Evolutionary conservation across 2,329 filamentous ascomycete genomes (phyloP), one percentile per base, ranked within the genome.

Genomic region (Hirsutella minnesotensis): DNA sequence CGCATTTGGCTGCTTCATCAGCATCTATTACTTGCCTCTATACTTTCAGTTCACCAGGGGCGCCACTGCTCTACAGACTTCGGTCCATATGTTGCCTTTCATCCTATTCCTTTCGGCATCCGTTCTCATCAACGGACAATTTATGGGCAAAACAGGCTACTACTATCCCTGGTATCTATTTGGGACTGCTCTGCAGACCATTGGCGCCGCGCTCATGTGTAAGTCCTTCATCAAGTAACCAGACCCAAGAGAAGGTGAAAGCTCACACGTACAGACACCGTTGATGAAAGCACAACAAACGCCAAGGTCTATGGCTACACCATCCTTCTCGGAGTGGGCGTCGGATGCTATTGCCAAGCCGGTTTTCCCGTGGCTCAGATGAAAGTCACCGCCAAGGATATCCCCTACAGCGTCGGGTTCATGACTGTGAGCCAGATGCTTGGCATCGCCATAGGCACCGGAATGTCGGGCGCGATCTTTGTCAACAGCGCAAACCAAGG

Each of bases 1-100:
- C 15, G 49, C 49, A n/a, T 46, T 52, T 13, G 47, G 48, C 8
- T 42, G 46, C 33, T 60, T 59, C 38, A 48, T 62, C 9, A 39
- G 50, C 12, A 53, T 67, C 20, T 74, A 72, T 52, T 73, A 67
- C 51, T 63, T 72, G 9, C 70, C 71, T 0, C 53, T 73, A 2
- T 70, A 61, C 52, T 73, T 73, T 53, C 64, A 70, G 47, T 74
- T 73, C 51, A 60, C 59, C 1, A 55, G 55, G 3, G 61, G 60
- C 9, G 67, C 69, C 39, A 55, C 48, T 0, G 57, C 65, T 0
- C 49, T 70, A 5, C 44, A 61, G 8, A 58, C 66, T 7, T 64
- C 55, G 2, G 59, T 67, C 2, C 54, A 59, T 15, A 51, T 70
- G 9, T 51, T 70, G 8, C 65, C 67, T 1, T 61, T 65, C 46